Base-by-base conservation (phyloP, 495 filamentous ascomycete species). In the Pseudevernia furfuracea region DNA sequence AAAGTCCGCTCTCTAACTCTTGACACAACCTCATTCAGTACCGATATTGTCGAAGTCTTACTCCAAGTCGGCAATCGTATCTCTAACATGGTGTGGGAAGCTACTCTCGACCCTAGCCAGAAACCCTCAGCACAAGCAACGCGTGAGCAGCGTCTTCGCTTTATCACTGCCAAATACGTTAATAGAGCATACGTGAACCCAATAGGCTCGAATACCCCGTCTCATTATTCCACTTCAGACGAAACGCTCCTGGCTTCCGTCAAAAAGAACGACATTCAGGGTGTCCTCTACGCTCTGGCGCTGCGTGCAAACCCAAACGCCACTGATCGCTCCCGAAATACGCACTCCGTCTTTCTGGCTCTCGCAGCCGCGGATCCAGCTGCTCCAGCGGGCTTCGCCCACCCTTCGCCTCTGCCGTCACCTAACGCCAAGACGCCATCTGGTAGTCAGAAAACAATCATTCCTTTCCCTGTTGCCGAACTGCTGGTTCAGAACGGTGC, bases 1-100 rank as follows among this genome's bases (percentile, higher is more conserved):
- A 99, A 99, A 77, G 85, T 99, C 30, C 87, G 94, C 39, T 97
- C 94, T 6, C 85, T 99, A 36, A 97, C 94, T 0, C 82, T 99
- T 28, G 94, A 99, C 75, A 94, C 91, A 52, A 90, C 87, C 23
- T 96, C 91, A 1, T 99, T 97, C 74, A 97, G 93, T 1, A 89
- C 89, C 52, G 94, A 99, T 74, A 91, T 96, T 62, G 86, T 97
- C 63, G 95, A 97, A 69, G 84, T 97, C n/a, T 83, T 99, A 17
- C 80, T 96, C 61, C 87, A 91, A 44, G 84, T 97, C 64, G 95
- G 95, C 59, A 99, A 99, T 72, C 84, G 91, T 34, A 85, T 96
- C 32, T 94, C 91, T 66, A 99, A 99, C 72, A 92, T 94, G 87
- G 81, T 99, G 21, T 99, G 91, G 88, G 94, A 99, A 76, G 89